Percentiles rank a stretch among this genome's conserved stretches.
phyloP scores from a whole-genome alignment of 331 rosid genomes.

The Pyrus hybrid region DNA sequence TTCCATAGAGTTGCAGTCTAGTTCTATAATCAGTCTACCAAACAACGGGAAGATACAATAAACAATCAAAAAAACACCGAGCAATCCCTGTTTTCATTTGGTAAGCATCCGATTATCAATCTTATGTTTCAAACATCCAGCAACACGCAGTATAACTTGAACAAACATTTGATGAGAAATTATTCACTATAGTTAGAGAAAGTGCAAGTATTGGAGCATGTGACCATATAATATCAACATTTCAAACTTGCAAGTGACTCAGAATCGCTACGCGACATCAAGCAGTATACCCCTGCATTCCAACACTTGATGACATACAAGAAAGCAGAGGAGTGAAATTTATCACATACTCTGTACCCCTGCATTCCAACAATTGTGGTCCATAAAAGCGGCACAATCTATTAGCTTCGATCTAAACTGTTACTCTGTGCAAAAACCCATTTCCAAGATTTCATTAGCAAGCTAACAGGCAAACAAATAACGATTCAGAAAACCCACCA shows the following conservation, averaged over 20 bases:
- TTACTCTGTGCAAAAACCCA: background rate
- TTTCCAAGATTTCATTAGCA: background rate
- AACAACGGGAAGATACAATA: background rate
- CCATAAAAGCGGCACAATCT: background rate
- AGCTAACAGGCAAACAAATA: background rate
- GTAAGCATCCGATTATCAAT: background rate
- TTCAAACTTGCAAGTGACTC: background rate
- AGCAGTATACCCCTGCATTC: background rate
- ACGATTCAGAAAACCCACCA: background rate
- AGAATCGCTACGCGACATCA: background rate
- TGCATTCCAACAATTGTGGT: background rate
- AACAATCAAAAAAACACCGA: background rate
- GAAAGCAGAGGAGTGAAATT: background rate
- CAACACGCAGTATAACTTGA: background rate
- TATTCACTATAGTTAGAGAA: background rate
- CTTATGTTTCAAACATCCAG: background rate
- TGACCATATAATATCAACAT: background rate
- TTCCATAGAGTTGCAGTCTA: background rate
- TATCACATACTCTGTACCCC: background rate
- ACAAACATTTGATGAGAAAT: background rate
- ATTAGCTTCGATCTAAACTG: background rate
- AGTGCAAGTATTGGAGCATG: background rate
- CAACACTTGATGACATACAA: background rate
- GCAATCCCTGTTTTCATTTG: background rate
- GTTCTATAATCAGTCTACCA: background rate